Conservation (phyloP, 2,329 filamentous ascomycete genomes). For the Septoria linicola region DNA sequence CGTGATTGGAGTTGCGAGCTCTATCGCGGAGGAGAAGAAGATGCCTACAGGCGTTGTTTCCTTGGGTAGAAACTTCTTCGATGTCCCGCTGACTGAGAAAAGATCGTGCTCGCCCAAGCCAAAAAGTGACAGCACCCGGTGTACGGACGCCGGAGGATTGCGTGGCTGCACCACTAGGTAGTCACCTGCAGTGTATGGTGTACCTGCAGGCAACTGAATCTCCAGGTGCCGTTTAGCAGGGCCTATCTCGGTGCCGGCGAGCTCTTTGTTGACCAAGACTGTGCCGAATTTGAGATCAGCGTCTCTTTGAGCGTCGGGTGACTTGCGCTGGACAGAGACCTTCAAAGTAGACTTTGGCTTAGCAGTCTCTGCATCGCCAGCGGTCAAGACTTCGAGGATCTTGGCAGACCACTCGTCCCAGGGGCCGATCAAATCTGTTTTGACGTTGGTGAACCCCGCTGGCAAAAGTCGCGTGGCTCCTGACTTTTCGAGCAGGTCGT, state of each 20-base stretch:
- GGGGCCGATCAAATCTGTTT: conserved; percentile 43
- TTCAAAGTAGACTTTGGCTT: conserved; percentile 3
- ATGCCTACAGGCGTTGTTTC: conserved; percentile 3
- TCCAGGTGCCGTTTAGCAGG: conserved; percentile 57
- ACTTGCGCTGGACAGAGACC: conserved; percentile 5
- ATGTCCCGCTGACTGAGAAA: conserved; percentile 19
- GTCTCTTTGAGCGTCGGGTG: neutral
- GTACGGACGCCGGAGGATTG: conserved; percentile 58
- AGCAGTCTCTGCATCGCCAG: neutral
- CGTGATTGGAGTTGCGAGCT: conserved; percentile 65
- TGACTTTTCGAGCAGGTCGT: conserved; percentile 35
- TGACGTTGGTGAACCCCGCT: conserved; percentile 40
- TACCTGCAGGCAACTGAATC: conserved; percentile 43
- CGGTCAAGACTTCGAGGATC: conserved; percentile 4
- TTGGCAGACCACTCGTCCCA: conserved; percentile 41
- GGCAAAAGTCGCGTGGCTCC: conserved; percentile 36
- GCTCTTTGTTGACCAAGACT: conserved; percentile 54
- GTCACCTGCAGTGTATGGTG: conserved; percentile 63
- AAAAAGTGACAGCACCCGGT: conserved; percentile 63
- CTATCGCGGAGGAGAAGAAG: conserved; percentile 60
- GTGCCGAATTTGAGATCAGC: conserved; percentile 42
- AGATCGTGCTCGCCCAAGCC: conserved; percentile 64
- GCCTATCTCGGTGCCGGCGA: conserved; percentile 52
- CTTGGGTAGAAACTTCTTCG: conserved; percentile 19
- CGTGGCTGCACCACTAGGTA: conserved; percentile 37